These are phyloP conservation scores for Aethionema arabicum DNA, from an alignment of 345 rosid species.

Conservation along the genomic window DNA sequence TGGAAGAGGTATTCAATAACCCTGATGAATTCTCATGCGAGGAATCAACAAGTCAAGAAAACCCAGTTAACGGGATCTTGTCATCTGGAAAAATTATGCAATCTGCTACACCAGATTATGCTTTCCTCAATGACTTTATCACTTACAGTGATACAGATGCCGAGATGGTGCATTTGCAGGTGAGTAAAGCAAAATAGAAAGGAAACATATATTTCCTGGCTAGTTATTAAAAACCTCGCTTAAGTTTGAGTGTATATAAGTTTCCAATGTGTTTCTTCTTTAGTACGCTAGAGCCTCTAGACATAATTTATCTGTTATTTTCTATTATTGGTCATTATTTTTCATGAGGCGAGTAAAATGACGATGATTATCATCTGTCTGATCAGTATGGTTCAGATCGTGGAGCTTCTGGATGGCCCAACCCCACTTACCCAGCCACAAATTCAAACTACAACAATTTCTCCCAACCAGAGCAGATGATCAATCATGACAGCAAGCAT, in stretches of 20 bases:
- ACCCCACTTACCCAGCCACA: slow-evolving; percentile 34
- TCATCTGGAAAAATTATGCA: slow-evolving; percentile 18
- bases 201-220: not conserved
- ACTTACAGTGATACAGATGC: slow-evolving; percentile 19
- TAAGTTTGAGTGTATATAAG: too few species aligned
- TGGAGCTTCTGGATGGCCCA: slow-evolving; percentile 32
- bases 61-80: slow-evolving; percentile 27
- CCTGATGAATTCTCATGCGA: slow-evolving; percentile 46
- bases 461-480: slow-evolving; percentile 32
- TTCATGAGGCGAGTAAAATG: not conserved
- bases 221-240: too few species aligned
- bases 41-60: slow-evolving; percentile 42
- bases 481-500: slow-evolving; percentile 27
- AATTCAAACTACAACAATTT: slow-evolving; percentile 33
- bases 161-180: slow-evolving; percentile 46
- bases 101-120: slow-evolving; percentile 20
- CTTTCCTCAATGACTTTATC: slow-evolving; percentile 28
- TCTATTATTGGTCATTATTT: not conserved
- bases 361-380: not conserved
- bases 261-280: not conserved
- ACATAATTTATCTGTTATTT: not conserved
- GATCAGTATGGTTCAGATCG: slow-evolving; percentile 29
- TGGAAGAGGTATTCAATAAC: slow-evolving; percentile 49
- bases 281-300: not conserved
- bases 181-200: slow-evolving; percentile 18